Conservation (phyloP, 441 rosid genomes). For the Croton setiger region DNA sequence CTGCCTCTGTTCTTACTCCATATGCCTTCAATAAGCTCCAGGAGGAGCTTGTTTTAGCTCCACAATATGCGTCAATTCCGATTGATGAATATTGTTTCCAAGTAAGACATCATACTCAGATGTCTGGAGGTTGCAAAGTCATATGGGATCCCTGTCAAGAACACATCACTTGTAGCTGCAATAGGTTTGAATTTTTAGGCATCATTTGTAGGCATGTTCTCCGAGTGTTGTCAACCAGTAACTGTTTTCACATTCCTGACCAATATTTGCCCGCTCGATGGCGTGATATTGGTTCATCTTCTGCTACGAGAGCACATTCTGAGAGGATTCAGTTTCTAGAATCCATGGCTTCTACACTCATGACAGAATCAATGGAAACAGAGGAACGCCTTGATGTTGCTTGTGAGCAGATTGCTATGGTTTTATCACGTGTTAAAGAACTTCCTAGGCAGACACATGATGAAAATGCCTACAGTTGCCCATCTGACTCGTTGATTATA, state of each 20-base stretch:
- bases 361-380: constrained; percentile 46
- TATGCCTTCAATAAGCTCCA: constrained; percentile 52
- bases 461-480: constrained; percentile 31
- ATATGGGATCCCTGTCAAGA: constrained; percentile 48
- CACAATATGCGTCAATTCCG: constrained; percentile 52
- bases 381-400: constrained; percentile 57
- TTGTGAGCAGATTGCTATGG: constrained; percentile 43
- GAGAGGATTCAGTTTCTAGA: constrained; percentile 44
- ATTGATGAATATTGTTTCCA: constrained; percentile 47
- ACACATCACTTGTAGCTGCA: constrained; percentile 56
- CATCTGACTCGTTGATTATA: constrained; percentile 46
- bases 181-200: constrained; percentile 51
- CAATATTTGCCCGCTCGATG: constrained; percentile 43
- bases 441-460: constrained; percentile 37
- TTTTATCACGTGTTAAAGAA: constrained; percentile 38
- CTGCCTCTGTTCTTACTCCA: constrained; percentile 53
- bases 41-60: constrained; percentile 60
- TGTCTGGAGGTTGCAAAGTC: constrained; percentile 47
- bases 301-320: constrained; percentile 26
- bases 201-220: constrained; percentile 62
- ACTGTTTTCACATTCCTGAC: constrained; percentile 65
- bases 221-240: constrained; percentile 51
- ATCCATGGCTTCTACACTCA: constrained; percentile 45
- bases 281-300: constrained; percentile 28
- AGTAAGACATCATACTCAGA: constrained; percentile 52